Percentiles rank a stretch among this genome's conserved stretches.
These are phyloP conservation scores for Solanum hybrid DNA, from an alignment of 305 asterid genomes.

Conservation along the genomic window DNA sequence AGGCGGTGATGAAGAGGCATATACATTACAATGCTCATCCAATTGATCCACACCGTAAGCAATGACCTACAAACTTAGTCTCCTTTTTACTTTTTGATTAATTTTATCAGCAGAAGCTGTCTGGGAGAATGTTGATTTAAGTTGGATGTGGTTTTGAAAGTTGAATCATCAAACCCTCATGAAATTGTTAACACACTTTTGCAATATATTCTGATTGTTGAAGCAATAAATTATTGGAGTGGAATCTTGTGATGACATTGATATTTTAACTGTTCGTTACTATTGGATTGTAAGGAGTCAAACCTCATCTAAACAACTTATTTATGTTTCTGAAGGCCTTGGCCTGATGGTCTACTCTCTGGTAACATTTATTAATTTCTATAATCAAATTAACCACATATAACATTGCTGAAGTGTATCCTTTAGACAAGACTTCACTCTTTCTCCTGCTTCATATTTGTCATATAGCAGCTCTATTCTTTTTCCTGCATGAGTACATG, in stretches of 20 bases:
- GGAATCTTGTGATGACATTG: not conserved
- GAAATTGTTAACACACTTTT: not conserved
- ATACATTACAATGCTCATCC: constrained; percentile 56
- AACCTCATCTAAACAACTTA: not conserved
- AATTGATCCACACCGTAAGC: constrained; percentile 58
- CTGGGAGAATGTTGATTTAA: not conserved
- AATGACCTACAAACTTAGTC: not conserved
- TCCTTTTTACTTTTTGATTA: not conserved
- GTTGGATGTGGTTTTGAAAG: constrained; percentile 1
- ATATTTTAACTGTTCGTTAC: not conserved
- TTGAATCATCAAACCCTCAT: not conserved
- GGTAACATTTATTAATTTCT: not conserved
- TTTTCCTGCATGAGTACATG: not conserved
- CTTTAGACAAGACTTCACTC: not conserved
- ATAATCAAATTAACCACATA: not conserved
- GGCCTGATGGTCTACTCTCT: not conserved
- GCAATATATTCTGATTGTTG: not conserved
- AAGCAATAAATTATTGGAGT: not conserved
- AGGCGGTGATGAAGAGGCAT: constrained; percentile 58
- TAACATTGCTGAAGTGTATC: not conserved
- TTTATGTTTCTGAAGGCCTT: not conserved
- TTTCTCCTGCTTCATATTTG: not conserved
- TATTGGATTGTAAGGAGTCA: not conserved
- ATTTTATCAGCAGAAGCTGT: not conserved
- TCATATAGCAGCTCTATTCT: not conserved